These are phyloP conservation scores for Paracamarosporium sp. DNA, from an alignment of 2,329 filamentous ascomycete genomes.

Conservation along the genomic window DNA sequence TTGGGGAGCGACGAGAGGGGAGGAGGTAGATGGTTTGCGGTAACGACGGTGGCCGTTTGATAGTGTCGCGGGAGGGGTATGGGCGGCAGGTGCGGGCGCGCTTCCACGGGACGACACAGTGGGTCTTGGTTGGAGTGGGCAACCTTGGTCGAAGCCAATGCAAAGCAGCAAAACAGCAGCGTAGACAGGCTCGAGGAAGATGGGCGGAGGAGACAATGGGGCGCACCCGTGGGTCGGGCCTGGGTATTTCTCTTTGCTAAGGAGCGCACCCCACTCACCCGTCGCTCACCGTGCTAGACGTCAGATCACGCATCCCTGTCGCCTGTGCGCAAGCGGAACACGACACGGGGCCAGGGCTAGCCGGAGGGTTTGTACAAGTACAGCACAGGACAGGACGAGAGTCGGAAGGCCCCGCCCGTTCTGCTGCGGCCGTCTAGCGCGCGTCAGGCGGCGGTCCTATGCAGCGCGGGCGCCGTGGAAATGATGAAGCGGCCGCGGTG, in stretches of 20 bases:
- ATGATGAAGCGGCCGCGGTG: neutral
- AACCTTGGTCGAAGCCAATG: neutral
- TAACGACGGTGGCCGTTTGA: neutral
- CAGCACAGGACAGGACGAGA: neutral
- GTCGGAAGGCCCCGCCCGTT: neutral
- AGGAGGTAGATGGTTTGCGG: neutral
- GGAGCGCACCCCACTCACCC: neutral
- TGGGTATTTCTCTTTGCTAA: conserved; percentile 7
- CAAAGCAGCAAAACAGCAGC: no score
- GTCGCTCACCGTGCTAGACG: conserved; percentile 1
- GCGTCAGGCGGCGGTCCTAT: conserved; percentile 1
- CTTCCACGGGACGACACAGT: neutral
- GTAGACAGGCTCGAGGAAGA: neutral
- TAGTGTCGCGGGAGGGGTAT: neutral
- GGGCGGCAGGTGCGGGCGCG: neutral
- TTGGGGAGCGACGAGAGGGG: neutral
- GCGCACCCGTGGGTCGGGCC: neutral
- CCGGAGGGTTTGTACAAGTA: neutral
- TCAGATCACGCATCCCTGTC: conserved; percentile 1
- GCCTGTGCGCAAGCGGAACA: conserved; percentile 1
- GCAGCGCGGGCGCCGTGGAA: conserved; percentile 14
- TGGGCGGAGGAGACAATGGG: neutral
- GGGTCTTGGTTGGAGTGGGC: neutral
- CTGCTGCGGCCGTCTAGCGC: neutral
- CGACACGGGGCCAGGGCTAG: neutral